phyloP scores from a whole-genome alignment of 1,284 basidiomycete species.

The Puccinia novopanici region DNA sequence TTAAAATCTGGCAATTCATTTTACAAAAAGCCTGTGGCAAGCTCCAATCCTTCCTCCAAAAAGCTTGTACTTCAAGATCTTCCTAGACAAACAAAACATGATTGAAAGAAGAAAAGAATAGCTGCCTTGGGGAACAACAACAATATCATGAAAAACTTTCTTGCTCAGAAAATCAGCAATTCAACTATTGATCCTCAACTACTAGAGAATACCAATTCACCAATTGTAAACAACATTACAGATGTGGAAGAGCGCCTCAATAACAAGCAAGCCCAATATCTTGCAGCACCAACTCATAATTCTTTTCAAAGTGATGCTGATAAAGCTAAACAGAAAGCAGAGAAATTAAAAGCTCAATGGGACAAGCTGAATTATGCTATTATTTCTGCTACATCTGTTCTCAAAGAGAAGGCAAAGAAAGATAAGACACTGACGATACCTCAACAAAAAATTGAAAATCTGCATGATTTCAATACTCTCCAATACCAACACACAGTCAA shows the following conservation, averaged over 20 bases:
- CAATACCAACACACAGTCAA: no score
- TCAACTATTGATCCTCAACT: neutral
- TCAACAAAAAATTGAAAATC: slow-evolving; percentile 6
- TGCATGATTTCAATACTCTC: slow-evolving; percentile 19
- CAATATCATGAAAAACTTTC: neutral
- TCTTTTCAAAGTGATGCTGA: no score
- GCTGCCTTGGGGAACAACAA: neutral
- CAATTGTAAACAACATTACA: neutral
- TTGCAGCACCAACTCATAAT: no score
- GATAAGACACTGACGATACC: neutral
- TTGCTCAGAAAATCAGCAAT: neutral
- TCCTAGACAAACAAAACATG: no score
- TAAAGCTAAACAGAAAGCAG: neutral
- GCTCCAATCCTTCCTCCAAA: no score
- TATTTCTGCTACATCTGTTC: neutral
- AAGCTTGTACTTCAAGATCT: no score
- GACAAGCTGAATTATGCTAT: neutral
- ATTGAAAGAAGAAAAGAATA: neutral
- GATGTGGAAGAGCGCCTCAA: neutral
- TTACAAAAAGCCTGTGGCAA: no score
- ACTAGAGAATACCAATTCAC: neutral
- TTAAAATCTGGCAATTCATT: no score
- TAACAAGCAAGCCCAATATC: no score
- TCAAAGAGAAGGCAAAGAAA: slow-evolving; percentile 24
- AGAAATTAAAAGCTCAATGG: neutral